Conservation (phyloP, 139 green algal species). For the Chlamydomonas schloesseri region DNA sequence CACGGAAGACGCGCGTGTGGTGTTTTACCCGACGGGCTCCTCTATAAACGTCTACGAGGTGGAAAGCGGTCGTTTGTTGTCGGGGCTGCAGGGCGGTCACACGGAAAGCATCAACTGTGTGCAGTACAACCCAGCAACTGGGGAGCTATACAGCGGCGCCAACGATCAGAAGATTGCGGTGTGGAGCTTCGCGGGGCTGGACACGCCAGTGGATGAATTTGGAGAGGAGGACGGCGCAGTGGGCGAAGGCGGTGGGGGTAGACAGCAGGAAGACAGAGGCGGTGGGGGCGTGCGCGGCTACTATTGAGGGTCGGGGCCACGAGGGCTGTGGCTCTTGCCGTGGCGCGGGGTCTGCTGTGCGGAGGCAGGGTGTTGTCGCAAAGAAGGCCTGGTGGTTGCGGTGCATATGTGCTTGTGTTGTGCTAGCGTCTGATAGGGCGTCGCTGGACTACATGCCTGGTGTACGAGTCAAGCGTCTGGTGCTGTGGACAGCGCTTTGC, state of each 20-base stretch:
- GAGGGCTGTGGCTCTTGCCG: no score
- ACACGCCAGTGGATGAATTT: neutral
- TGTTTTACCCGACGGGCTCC: conserved; percentile 84
- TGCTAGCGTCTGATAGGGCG: no score
- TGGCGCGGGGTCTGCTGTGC: no score
- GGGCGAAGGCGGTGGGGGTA: neutral
- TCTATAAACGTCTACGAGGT: conserved; percentile 73
- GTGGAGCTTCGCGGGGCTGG: conserved; percentile 57
- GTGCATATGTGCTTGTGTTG: no score
- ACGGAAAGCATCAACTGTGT: conserved; percentile 69
- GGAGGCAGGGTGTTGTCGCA: no score
- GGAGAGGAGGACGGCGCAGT: neutral
- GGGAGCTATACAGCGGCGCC: conserved; percentile 83
- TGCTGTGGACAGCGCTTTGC: no score
- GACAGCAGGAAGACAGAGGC: neutral
- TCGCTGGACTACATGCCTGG: no score
- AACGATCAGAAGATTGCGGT: conserved; percentile 76
- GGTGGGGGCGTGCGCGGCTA: no score
- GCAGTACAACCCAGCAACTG: conserved; percentile 48
- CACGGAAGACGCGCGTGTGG: conserved; percentile 62
- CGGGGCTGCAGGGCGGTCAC: conserved; percentile 63
- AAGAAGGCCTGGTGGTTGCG: no score
- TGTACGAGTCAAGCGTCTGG: no score
- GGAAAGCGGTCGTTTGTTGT: conserved; percentile 55
- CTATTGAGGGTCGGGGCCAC: no score